Base-by-base conservation (phyloP, 805 yeast species). In the Scheffersomyces coipomensis region DNA sequence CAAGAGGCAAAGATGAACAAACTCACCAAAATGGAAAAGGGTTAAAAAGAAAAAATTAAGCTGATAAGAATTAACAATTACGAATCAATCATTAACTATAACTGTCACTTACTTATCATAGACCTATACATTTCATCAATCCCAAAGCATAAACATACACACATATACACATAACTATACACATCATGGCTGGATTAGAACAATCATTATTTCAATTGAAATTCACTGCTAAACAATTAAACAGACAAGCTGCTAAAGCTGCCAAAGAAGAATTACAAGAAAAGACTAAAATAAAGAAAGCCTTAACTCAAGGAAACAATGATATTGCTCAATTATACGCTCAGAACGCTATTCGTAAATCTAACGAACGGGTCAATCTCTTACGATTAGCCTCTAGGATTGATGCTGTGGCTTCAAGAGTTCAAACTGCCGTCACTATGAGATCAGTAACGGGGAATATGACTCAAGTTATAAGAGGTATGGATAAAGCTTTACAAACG, bases 391-490 rank as follows among this genome's bases (percentile, higher is more conserved):
- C 97, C 0, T 87, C 96, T 0, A 68, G 97, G 42, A 87, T 93
- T 16, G 99, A 93, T 64, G 91, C 98, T 0, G 99, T 93, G 18
- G 95, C 98, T 0, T 84, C 95, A 3, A 68, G 99, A 43, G 96
- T 93, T 2, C 97, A 91, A 53, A 93, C 99, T 0, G 99, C 99
- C 0, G 97, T 93, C 5, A 91, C 98, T 0, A 93, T 93, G 99
- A 76, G 96, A 48, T 81, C 87, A 35, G 97, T 93, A 9, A 88
- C 96, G 0, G 89, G 90, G 2, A 90, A 89, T 51, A 93, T 93
- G 98, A 79, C 93, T 7, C 81, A 78, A 35, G 98, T 91, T 10
- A 93, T 95, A 42, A 81, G 75, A 55, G 97, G 97, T 8, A 91
- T 93, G 98, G 99, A 93, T 62, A 82, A 79, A 54, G 99, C 99